Evolutionary conservation across 768 basidiomycete genomes (phyloP).

Genomic region (Naematelia aurantialba): DNA sequence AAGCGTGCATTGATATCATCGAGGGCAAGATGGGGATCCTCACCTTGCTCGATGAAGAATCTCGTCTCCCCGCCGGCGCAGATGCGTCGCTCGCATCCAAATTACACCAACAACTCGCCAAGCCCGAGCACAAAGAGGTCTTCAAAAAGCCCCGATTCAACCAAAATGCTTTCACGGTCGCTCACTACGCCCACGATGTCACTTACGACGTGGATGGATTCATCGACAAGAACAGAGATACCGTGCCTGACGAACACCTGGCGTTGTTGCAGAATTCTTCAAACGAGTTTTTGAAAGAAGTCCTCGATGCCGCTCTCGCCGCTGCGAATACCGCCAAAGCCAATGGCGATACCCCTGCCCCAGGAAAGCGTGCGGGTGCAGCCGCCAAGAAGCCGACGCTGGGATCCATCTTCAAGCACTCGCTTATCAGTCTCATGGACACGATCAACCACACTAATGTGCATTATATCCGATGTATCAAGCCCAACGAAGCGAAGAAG

Average conservation of each 20-base stretch:
- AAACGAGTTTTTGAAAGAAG: constrained; percentile 90
- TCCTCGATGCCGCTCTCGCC: constrained; percentile 81
- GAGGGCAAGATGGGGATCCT: constrained; percentile 95
- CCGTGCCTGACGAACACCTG: constrained; percentile 98
- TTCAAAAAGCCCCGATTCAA: constrained; percentile 99
- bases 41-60: constrained; percentile 93
- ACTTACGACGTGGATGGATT: constrained; percentile 98
- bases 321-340: constrained; percentile 66
- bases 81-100: constrained; percentile 92
- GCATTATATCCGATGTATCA: constrained; percentile 98
- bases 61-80: constrained; percentile 86
- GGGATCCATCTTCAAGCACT: constrained; percentile 96
- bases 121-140: constrained; percentile 76
- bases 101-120: constrained; percentile 75
- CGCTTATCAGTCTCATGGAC: constrained; percentile 89
- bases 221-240: constrained; percentile 97
- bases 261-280: constrained; percentile 75
- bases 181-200: constrained; percentile 96
- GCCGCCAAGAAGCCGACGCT: constrained; percentile 87
- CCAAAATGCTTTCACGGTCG: constrained; percentile 92
- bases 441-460: constrained; percentile 96
- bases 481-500: constrained; percentile 92
- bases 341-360: constrained; percentile 67
- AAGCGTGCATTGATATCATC: constrained; percentile 97
- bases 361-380: constrained; percentile 35